Evolutionary conservation across 192 early-diverging fungal species (phyloP).

Genomic region (Backusella mclennaniae): DNA sequence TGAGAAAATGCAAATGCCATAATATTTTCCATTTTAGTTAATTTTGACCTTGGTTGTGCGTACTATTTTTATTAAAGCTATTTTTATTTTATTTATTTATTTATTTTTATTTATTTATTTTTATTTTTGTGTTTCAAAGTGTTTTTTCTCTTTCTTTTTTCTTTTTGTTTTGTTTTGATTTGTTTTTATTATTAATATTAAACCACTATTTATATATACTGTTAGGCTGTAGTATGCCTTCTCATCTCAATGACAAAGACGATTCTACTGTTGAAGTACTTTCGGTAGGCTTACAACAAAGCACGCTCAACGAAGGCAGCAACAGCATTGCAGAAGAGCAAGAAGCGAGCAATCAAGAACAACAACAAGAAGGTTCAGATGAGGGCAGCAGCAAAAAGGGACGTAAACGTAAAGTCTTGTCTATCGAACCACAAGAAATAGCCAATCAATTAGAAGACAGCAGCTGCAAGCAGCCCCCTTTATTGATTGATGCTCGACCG

Average conservation of each 20-base stretch:
- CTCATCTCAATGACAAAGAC: conserved; percentile 1
- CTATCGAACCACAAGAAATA: conserved; percentile 1
- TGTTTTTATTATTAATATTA: not conserved
- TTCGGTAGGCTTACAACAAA: not conserved
- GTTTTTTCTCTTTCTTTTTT: not conserved
- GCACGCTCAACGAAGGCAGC: not conserved
- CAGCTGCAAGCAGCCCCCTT: not conserved
- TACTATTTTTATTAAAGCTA: conserved; percentile 1
- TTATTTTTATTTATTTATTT: conserved; percentile 5
- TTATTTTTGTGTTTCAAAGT: not conserved
- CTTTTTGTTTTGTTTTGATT: not conserved
- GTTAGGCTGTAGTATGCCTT: conserved; percentile 5
- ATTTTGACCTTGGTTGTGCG: not conserved
- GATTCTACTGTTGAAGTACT: conserved; percentile 5
- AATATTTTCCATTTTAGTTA: not conserved
- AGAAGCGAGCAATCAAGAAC: not conserved
- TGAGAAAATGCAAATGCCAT: too few species aligned
- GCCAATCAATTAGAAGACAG: not conserved
- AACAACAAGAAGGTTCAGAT: not conserved
- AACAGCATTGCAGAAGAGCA: not conserved
- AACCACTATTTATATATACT: not conserved
- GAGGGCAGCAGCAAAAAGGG: not conserved
- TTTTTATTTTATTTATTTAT: conserved; percentile 2
- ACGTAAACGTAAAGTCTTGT: conserved; percentile 2
- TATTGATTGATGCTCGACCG: conserved; percentile 30